phyloP scores from a whole-genome alignment of 306 rosid genomes.

The Oemleria cerasiformis region DNA sequence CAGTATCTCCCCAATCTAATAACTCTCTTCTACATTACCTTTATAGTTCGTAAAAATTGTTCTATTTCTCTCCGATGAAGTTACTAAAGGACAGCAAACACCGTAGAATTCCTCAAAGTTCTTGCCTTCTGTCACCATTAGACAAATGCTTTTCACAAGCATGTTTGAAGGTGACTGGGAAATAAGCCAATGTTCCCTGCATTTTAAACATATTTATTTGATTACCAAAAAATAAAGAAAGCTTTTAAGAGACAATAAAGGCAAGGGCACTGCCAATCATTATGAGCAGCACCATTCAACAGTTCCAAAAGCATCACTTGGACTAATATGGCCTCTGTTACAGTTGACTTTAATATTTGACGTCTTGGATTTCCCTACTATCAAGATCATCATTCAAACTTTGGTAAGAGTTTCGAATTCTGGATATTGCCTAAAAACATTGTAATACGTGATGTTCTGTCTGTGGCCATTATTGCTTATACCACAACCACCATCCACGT shows the following conservation, averaged over 20 bases:
- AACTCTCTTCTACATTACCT: not conserved
- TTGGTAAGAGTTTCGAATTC: not conserved
- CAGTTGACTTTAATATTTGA: not conserved
- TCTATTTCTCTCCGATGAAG: not conserved
- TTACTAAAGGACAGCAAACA: not conserved
- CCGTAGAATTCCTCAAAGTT: not conserved
- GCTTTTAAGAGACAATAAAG: not conserved
- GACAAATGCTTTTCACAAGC: not conserved
- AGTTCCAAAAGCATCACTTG: not conserved
- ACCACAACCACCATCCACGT: constrained; percentile 2
- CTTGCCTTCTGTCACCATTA: not conserved
- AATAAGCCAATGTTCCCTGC: not conserved
- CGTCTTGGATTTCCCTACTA: not conserved
- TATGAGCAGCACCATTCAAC: not conserved
- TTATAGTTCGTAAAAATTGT: not conserved
- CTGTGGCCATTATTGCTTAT: not conserved
- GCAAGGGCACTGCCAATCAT: not conserved
- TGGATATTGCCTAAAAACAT: not conserved
- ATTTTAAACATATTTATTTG: not conserved
- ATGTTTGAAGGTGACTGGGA: not conserved
- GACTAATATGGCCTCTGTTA: not conserved
- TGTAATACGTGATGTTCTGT: not conserved
- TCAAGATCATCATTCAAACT: not conserved
- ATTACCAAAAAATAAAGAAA: not conserved
- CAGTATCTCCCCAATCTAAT: not conserved